Evolutionary conservation across 1,284 basidiomycete species (phyloP), one percentile per base, ranked within the genome.

Genomic region (Puccinia horiana): DNA sequence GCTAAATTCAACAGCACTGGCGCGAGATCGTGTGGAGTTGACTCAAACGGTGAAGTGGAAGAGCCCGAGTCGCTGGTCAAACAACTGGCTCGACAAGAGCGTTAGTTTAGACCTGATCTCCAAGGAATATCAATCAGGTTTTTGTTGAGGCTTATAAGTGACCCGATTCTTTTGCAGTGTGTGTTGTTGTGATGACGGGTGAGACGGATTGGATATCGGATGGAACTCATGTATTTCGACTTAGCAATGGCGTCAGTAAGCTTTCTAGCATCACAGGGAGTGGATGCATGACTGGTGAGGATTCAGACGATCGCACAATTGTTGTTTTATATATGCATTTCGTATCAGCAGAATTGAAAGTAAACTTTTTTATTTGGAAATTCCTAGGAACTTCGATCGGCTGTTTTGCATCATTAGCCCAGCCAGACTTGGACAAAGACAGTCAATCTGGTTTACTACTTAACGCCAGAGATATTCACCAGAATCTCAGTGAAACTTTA

Each of bases 251-350:
- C 0, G 90, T 94, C 84, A 88, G 89, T 16, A 88, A 93, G 18
- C 90, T 97, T 8, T 92, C 92, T 0, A 88, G 90, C 49, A 94
- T 97, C 83, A 97, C 96, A 0, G 96, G 95, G 0, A 93, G 92
- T 32, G 95, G 96, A 0, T 98, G 96, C 86, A 92, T 96, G 86
- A 90, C 93, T 3, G 95, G 94, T 42, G 92, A 92, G 67, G 89
- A 8, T 47, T 47, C 9, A 47, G 44, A 89, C 40, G 90, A 94
- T 74, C 92, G 92, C 2, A 90, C 67, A 42, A 42, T 12, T 8
- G 4, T 44, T 14, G 23, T 26, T n/a, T 49, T 29, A 61, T 61
- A 29, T 14, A 12, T 18, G 29, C 3, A 14, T 85, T 81, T 73
- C 85, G 86, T 63, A 83, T 84, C 40, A 83, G 83, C 4, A 85